A percentile compares a stretch with the other conserved stretches of the same genome.
phyloP scores from a whole-genome alignment of 2,329 filamentous ascomycete species.

The Bipolaris oryzae region DNA sequence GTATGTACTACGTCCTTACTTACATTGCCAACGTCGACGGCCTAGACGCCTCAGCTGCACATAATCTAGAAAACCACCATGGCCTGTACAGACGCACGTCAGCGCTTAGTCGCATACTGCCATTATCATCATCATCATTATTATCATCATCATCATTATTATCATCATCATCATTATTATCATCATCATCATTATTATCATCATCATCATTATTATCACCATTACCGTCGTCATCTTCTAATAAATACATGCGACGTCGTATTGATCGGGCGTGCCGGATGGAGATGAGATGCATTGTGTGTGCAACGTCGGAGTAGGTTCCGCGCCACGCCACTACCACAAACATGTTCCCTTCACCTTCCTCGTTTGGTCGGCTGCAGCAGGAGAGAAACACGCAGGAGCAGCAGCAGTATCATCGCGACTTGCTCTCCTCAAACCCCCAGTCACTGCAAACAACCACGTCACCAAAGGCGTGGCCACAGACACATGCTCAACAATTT shows the following conservation, averaged over 20 bases:
- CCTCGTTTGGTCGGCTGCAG: slow-evolving; percentile 15
- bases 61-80: background rate
- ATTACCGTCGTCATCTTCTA: too few relatives aligned
- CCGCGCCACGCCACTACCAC: slow-evolving; percentile 17
- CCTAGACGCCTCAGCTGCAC: too few relatives aligned
- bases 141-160: too few relatives aligned
- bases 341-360: slow-evolving; percentile 16
- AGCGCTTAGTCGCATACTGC: slow-evolving; percentile 1
- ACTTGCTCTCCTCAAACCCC: background rate
- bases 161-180: background rate
- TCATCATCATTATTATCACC: too few relatives aligned
- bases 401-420: slow-evolving; percentile 6
- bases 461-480: background rate
- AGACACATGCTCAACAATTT: background rate
- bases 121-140: background rate
- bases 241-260: too few relatives aligned
- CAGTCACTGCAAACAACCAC: slow-evolving; percentile 3
- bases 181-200: background rate
- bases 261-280: too few relatives aligned
- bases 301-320: slow-evolving; percentile 15
- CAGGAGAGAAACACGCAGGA: background rate
- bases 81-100: slow-evolving; percentile 6
- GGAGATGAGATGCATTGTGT: slow-evolving; percentile 4
- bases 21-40: too few relatives aligned
- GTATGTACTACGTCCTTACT: too few relatives aligned